Evolutionary conservation across 2,329 filamentous ascomycete genomes (phyloP).

Genomic region (Claviceps pazoutovae): DNA sequence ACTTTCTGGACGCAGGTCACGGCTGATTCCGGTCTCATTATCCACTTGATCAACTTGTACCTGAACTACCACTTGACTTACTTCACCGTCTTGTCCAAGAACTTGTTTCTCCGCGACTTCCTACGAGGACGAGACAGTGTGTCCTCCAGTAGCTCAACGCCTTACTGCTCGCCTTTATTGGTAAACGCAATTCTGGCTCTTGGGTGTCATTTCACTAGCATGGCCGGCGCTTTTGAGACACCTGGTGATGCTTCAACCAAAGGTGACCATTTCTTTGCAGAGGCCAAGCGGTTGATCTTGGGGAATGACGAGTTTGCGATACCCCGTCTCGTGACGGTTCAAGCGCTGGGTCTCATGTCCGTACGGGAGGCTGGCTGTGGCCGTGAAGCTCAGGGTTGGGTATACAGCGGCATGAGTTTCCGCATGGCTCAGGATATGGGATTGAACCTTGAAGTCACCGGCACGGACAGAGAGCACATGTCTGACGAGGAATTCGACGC

Average conservation of each 20-base stretch:
- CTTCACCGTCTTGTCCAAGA: constrained; percentile 81
- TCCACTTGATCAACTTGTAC: constrained; percentile 91
- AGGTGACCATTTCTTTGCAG: constrained; percentile 89
- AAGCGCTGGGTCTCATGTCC: constrained; percentile 89
- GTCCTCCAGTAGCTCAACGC: constrained; percentile 34
- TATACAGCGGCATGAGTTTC: constrained; percentile 97
- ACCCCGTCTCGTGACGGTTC: constrained; percentile 75
- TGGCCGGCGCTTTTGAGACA: constrained; percentile 55
- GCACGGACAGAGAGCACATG: constrained; percentile 46
- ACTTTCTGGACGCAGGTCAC: constrained; percentile 83
- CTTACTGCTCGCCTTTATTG: constrained; percentile 77
- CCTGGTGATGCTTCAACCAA: constrained; percentile 70
- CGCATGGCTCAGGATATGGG: constrained; percentile 94
- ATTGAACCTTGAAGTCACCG: constrained; percentile 68
- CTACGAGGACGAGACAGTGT: constrained; percentile 49
- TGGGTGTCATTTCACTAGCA: constrained; percentile 82
- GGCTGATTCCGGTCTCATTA: constrained; percentile 60
- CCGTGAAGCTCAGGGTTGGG: constrained; percentile 90
- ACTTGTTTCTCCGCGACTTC: constrained; percentile 78
- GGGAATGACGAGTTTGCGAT: constrained; percentile 90
- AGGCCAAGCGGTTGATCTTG: constrained; percentile 78
- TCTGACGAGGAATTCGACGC: constrained; percentile 80
- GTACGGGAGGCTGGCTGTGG: constrained; percentile 91
- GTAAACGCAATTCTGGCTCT: constrained; percentile 91
- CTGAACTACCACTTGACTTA: constrained; percentile 97